Conservation (phyloP, 225 moss, liverwort and hornwort genomes). For the Neckera pumila region DNA sequence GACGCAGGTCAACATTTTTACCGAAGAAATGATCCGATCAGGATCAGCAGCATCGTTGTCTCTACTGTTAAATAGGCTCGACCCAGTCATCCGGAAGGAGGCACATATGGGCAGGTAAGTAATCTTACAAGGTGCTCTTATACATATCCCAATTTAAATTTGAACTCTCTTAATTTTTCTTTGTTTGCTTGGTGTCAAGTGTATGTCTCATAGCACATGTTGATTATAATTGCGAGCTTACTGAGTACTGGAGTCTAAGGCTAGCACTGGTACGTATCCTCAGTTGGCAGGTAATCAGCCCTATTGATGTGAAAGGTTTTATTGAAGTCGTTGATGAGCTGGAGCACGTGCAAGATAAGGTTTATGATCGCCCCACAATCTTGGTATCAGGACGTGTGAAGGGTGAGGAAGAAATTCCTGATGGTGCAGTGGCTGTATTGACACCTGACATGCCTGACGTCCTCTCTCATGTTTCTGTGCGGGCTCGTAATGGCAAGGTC, state of each 20-base stretch:
- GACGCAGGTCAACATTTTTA: conserved; percentile 67
- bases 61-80: conserved; percentile 67
- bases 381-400: conserved; percentile 80
- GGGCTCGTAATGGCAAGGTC: conserved; percentile 96
- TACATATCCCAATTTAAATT: too few relatives aligned
- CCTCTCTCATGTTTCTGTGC: conserved; percentile 91
- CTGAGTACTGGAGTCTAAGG: neutral
- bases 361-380: conserved; percentile 73
- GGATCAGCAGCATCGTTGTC: conserved; percentile 98
- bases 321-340: conserved; percentile 79
- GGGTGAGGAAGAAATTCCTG: conserved; percentile 96
- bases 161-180: neutral
- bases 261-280: neutral
- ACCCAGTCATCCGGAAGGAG: conserved; percentile 81
- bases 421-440: conserved; percentile 81
- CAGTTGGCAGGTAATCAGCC: conserved; percentile 99
- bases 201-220: neutral
- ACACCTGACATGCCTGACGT: conserved; percentile 98
- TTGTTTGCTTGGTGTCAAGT: neutral
- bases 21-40: conserved; percentile 90
- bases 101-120: conserved; percentile 89
- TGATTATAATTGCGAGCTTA: neutral
- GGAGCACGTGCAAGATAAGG: conserved; percentile 78
- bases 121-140: neutral
- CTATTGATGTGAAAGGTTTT: conserved; percentile 67